Conservation (phyloP, 2,329 filamentous ascomycete species). For the Podosphaera xanthii region DNA sequence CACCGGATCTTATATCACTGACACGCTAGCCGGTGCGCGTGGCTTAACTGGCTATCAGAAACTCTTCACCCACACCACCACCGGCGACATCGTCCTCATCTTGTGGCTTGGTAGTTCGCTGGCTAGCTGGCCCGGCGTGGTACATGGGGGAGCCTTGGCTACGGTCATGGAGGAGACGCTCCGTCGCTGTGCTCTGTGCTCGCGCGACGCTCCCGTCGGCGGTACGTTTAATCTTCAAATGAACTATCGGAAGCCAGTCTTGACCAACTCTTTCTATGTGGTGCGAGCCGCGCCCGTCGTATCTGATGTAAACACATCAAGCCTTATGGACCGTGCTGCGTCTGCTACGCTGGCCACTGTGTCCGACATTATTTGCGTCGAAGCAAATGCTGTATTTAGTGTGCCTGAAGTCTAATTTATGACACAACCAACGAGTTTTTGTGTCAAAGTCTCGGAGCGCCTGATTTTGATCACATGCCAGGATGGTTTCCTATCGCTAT, state of each 20-base stretch:
- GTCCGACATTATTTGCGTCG: constrained; percentile 32
- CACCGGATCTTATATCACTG: constrained; percentile 17
- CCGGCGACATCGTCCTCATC: constrained; percentile 36
- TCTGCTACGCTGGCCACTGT: constrained; percentile 28
- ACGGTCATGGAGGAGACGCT: constrained; percentile 48
- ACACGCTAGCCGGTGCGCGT: constrained; percentile 20
- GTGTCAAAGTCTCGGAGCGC: too few relatives aligned
- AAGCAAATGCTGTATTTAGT: constrained; percentile 34
- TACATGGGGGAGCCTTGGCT: constrained; percentile 48
- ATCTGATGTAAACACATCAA: neutral
- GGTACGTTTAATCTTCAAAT: constrained; percentile 35
- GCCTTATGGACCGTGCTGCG: constrained; percentile 19
- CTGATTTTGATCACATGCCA: too few relatives aligned
- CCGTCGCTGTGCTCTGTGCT: constrained; percentile 33
- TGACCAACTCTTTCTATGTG: constrained; percentile 39
- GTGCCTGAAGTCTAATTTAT: constrained; percentile 13
- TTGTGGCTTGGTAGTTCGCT: constrained; percentile 43
- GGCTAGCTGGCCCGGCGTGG: constrained; percentile 46
- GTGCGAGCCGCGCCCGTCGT: constrained; percentile 25
- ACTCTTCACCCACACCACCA: constrained; percentile 37
- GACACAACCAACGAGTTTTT: too few relatives aligned
- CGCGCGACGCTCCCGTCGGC: constrained; percentile 25
- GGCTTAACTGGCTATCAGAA: constrained; percentile 29
- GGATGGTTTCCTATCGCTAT: too few relatives aligned
- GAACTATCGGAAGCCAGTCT: constrained; percentile 37